These are phyloP conservation scores for Melampsora occidentalis DNA, from an alignment of 1,284 basidiomycete species.

Conservation along the genomic window DNA sequence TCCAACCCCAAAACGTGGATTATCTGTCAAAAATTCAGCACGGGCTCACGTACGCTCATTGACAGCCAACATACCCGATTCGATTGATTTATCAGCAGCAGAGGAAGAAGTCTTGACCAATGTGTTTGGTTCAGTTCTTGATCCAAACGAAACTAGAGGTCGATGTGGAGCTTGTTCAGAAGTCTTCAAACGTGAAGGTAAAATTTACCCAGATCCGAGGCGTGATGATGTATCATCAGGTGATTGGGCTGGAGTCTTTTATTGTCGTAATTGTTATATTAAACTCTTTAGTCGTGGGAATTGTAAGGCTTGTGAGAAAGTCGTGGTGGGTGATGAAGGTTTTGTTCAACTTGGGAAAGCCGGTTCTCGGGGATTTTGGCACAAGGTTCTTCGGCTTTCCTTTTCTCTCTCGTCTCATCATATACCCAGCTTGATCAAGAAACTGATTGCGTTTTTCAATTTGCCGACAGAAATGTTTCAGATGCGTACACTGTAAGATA, in stretches of 20 bases:
- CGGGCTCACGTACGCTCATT: conserved; percentile 35
- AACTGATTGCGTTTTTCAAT: neutral
- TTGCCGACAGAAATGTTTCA: conserved; percentile 36
- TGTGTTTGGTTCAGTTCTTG: conserved; percentile 42
- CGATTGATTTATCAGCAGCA: conserved; percentile 36
- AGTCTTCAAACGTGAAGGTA: conserved; percentile 43
- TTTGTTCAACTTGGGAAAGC: conserved; percentile 42
- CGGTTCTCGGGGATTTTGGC: conserved; percentile 36
- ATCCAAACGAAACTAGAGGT: conserved; percentile 40
- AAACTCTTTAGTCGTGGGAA: conserved; percentile 32
- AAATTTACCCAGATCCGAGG: conserved; percentile 39
- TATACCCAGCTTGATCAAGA: neutral
- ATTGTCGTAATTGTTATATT: conserved; percentile 42
- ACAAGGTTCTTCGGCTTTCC: conserved; percentile 27
- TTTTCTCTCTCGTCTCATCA: neutral
- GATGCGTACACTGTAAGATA: conserved; percentile 35
- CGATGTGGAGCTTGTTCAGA: conserved; percentile 33
- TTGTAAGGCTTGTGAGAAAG: conserved; percentile 28
- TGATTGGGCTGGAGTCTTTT: conserved; percentile 42
- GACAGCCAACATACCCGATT: conserved; percentile 41
- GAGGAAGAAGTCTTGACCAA: conserved; percentile 41
- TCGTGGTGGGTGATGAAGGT: conserved; percentile 39
- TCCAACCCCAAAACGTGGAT: conserved; percentile 25
- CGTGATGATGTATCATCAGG: conserved; percentile 27
- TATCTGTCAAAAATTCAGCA: conserved; percentile 41